These are phyloP conservation scores for Cytospora chrysosperma DNA, from an alignment of 2,329 filamentous ascomycete genomes.

Conservation along the genomic window DNA sequence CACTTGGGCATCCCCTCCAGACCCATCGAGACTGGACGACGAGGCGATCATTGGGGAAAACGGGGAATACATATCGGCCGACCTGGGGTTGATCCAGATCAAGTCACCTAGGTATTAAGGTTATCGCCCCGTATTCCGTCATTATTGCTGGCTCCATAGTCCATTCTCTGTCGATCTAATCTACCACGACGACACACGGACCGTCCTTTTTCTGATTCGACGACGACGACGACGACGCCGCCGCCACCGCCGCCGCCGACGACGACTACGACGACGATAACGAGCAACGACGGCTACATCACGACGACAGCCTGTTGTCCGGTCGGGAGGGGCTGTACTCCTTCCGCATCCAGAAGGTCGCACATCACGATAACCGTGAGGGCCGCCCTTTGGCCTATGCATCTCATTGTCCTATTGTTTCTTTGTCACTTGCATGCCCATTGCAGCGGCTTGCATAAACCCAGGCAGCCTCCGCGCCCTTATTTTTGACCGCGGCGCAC, in stretches of 20 bases:
- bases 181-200: constrained; percentile 9
- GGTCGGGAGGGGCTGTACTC: background rate
- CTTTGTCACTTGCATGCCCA: background rate
- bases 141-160: background rate
- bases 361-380: background rate
- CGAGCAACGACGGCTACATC: background rate
- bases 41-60: background rate
- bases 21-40: background rate
- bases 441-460: background rate
- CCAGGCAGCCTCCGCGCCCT: background rate
- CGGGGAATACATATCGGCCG: background rate
- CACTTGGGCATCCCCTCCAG: too few species aligned
- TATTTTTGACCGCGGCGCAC: background rate
- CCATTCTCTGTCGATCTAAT: background rate
- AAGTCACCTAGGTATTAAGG: background rate
- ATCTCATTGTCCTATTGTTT: background rate
- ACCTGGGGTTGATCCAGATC: background rate
- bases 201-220: constrained; percentile 5
- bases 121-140: background rate
- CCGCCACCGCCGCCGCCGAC: too few species aligned
- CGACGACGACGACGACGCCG: background rate
- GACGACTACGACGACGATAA: background rate
- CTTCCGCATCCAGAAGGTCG: background rate
- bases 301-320: background rate
- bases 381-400: background rate